Conservation (phyloP, 208 protist species). For the Phytomonas sp. region DNA sequence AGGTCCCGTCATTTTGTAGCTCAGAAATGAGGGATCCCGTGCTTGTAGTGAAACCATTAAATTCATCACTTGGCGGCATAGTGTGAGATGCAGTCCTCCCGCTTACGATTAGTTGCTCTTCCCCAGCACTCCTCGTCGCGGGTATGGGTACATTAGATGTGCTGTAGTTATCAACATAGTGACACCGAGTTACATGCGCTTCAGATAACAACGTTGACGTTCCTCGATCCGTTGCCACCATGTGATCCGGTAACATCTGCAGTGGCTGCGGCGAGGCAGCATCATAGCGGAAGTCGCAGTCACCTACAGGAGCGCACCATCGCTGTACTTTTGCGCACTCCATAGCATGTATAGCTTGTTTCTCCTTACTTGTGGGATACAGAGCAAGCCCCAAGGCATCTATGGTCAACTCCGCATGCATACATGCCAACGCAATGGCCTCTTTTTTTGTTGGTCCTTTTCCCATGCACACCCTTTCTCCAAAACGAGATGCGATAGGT, state of each 20-base stretch:
- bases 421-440: constrained; percentile 66
- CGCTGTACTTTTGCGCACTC: constrained; percentile 66
- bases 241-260: constrained; percentile 17
- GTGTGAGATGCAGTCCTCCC: not conserved
- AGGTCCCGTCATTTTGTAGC: not conserved
- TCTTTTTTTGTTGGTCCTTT: constrained; percentile 46
- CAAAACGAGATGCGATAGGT: constrained; percentile 57
- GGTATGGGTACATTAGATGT: not conserved
- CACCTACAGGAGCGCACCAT: constrained; percentile 48
- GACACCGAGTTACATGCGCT: not conserved
- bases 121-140: not conserved
- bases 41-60: not conserved
- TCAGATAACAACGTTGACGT: constrained; percentile 1
- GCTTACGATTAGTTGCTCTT: not conserved
- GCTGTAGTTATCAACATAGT: not conserved
- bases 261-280: constrained; percentile 43
- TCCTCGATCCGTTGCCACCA: not conserved
- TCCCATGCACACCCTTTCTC: constrained; percentile 61
- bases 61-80: not conserved
- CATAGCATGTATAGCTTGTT: constrained; percentile 46
- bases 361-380: constrained; percentile 34
- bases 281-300: constrained; percentile 43
- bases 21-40: constrained; percentile 1
- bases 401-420: constrained; percentile 88
- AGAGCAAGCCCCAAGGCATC: constrained; percentile 73